Conservation (phyloP, 495 filamentous ascomycete species). For the Daldinia bambusicola region DNA sequence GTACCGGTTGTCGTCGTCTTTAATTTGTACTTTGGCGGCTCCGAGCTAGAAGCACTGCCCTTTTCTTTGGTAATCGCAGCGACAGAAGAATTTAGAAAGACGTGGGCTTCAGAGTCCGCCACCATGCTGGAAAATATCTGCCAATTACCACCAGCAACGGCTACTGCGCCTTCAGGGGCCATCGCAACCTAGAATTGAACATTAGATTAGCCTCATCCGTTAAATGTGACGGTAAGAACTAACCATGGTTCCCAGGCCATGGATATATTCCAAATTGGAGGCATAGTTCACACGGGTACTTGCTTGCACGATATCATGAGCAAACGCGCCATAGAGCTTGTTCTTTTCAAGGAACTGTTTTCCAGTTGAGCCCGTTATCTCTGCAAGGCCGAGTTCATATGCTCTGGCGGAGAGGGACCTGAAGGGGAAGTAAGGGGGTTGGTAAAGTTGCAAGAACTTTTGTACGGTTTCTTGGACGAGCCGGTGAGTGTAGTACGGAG, state of each 20-base stretch:
- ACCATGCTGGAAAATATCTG: conserved; percentile 89
- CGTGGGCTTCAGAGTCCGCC: conserved; percentile 65
- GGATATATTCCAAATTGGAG: conserved; percentile 83
- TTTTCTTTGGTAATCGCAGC: conserved; percentile 63
- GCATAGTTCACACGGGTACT: conserved; percentile 96
- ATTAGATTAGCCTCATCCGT: conserved; percentile 9
- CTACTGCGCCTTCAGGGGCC: conserved; percentile 85
- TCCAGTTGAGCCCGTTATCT: conserved; percentile 75
- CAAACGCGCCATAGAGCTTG: conserved; percentile 72
- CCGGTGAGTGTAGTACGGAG: conserved; percentile 76
- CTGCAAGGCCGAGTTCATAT: conserved; percentile 70
- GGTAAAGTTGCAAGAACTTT: conserved; percentile 84
- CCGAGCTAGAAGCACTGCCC: conserved; percentile 26
- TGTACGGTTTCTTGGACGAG: conserved; percentile 77
- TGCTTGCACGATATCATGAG: conserved; percentile 89
- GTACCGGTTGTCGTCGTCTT: conserved; percentile 49
- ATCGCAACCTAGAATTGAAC: conserved; percentile 60
- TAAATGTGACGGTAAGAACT: conserved; percentile 49
- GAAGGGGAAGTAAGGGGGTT: conserved; percentile 85
- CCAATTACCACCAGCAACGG: conserved; percentile 91
- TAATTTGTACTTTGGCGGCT: conserved; percentile 60
- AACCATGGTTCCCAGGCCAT: conserved; percentile 92
- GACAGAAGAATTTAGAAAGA: conserved; percentile 78
- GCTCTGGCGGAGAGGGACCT: conserved; percentile 73
- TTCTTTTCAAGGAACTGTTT: conserved; percentile 75